Evolutionary conservation across 495 filamentous ascomycete genomes (phyloP).

Genomic region (Elaphomyces granulatus): DNA sequence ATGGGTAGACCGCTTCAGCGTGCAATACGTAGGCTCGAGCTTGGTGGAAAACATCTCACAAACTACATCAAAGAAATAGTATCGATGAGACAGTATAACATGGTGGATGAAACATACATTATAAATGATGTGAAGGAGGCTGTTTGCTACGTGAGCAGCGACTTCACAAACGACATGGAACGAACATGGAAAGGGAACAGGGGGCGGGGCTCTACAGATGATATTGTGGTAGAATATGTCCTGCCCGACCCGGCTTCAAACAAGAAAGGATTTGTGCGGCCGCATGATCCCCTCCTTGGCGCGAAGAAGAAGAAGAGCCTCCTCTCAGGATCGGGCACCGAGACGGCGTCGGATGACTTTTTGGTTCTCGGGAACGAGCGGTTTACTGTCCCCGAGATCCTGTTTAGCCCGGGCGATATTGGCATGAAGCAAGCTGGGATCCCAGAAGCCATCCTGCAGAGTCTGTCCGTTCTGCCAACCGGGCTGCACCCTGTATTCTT

Average conservation of each 20-base stretch:
- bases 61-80: slow-evolving; percentile 85
- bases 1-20: slow-evolving; percentile 65
- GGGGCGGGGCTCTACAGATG: slow-evolving; percentile 24
- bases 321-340: slow-evolving; percentile 33
- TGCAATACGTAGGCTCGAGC: slow-evolving; percentile 71
- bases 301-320: slow-evolving; percentile 44
- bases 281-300: slow-evolving; percentile 54
- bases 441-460: slow-evolving; percentile 66
- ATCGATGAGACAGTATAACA: slow-evolving; percentile 82
- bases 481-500: slow-evolving; percentile 65
- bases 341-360: slow-evolving; percentile 58
- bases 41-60: slow-evolving; percentile 90
- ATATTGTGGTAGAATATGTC: slow-evolving; percentile 84
- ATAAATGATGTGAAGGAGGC: slow-evolving; percentile 94
- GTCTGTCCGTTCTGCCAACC: slow-evolving; percentile 57
- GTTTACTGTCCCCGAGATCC: slow-evolving; percentile 77
- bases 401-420: slow-evolving; percentile 78
- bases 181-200: slow-evolving; percentile 67
- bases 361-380: slow-evolving; percentile 82
- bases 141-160: slow-evolving; percentile 65
- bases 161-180: slow-evolving; percentile 72
- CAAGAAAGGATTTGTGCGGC: slow-evolving; percentile 56
- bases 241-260: slow-evolving; percentile 77
- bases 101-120: slow-evolving; percentile 82
- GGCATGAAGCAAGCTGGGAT: slow-evolving; percentile 77